Percentiles rank a stretch among this genome's conserved stretches.
Evolutionary conservation across 2,329 filamentous ascomycete genomes (phyloP).

Genomic region (Aspergillus fumigatiaffinis): DNA sequence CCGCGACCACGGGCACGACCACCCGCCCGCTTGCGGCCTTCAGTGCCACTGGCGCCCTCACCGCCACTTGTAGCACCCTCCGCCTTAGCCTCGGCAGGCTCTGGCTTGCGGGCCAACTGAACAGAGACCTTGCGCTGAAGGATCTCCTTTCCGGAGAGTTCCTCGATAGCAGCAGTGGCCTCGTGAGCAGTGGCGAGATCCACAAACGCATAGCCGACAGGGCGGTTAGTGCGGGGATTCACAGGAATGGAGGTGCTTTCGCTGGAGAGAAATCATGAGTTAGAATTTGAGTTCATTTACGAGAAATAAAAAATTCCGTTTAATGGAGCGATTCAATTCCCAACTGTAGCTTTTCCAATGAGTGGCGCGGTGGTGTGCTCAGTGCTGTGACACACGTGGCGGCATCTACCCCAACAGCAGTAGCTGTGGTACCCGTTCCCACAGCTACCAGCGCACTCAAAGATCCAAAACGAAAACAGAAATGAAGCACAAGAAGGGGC

Average conservation of each 20-base stretch:
- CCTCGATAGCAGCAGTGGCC: slow-evolving; percentile 89
- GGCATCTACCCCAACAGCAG: not conserved
- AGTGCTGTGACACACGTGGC: slow-evolving; percentile 3
- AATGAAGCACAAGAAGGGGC: slow-evolving; percentile 7
- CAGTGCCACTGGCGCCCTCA: slow-evolving; percentile 69
- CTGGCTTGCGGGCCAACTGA: slow-evolving; percentile 96
- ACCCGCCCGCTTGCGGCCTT: slow-evolving; percentile 57
- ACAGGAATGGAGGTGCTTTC: slow-evolving; percentile 99
- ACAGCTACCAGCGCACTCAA: not conserved
- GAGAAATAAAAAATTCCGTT: not conserved
- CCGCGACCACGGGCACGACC: slow-evolving; percentile 60
- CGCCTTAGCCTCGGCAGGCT: slow-evolving; percentile 72
- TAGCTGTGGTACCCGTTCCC: not conserved
- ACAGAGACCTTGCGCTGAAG: slow-evolving; percentile 98
- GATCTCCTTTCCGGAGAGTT: slow-evolving; percentile 96
- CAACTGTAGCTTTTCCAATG: not conserved
- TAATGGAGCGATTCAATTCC: not conserved
- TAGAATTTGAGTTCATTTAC: slow-evolving; percentile 23
- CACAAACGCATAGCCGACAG: slow-evolving; percentile 98
- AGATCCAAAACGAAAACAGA: not conserved
- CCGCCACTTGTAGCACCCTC: slow-evolving; percentile 67
- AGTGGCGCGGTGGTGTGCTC: not conserved
- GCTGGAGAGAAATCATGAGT: slow-evolving; percentile 50
- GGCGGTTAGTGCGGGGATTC: slow-evolving; percentile 97
- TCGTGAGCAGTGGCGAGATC: slow-evolving; percentile 92